Percentiles rank a stretch among this genome's conserved stretches.
Conservation (phyloP, 202 grass and related monocot genomes). For the Miscanthus sacchariflorus region DNA sequence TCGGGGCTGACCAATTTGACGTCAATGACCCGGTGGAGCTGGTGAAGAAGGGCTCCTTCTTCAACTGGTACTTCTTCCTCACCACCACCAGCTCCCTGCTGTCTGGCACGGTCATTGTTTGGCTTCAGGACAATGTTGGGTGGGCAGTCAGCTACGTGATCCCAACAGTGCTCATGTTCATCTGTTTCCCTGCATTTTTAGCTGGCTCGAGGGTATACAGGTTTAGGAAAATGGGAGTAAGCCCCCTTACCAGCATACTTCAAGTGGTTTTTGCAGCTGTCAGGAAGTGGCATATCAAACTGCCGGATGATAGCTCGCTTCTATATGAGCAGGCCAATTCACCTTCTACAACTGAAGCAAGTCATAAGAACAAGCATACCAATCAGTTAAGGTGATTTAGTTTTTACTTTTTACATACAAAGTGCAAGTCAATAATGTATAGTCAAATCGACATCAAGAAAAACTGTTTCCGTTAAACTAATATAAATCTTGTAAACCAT, state of each 20-base stretch:
- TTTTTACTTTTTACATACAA: neutral
- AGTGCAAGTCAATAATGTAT: neutral
- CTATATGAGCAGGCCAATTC: slow-evolving; percentile 28
- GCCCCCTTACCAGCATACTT: slow-evolving; percentile 31
- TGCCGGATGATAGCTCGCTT: slow-evolving; percentile 36
- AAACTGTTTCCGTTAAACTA: neutral
- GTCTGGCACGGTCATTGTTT: slow-evolving; percentile 59
- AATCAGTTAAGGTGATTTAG: neutral
- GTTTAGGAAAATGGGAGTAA: neutral
- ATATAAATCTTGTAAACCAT: neutral
- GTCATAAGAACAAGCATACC: slow-evolving; percentile 3
- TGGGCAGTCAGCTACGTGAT: slow-evolving; percentile 53
- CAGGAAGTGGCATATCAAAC: slow-evolving; percentile 28
- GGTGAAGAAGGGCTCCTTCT: slow-evolving; percentile 56
- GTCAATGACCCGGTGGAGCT: slow-evolving; percentile 45
- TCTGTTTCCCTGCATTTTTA: slow-evolving; percentile 16
- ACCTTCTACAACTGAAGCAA: neutral
- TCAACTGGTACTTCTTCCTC: slow-evolving; percentile 60
- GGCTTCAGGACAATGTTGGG: slow-evolving; percentile 63
- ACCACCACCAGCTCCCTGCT: slow-evolving; percentile 49
- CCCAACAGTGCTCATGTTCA: slow-evolving; percentile 32
- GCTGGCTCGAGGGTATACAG: slow-evolving; percentile 42
- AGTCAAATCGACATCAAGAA: neutral
- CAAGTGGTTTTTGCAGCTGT: slow-evolving; percentile 44
- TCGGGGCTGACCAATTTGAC: slow-evolving; percentile 73